Percentiles rank a stretch among this genome's conserved stretches.
phyloP scores from a whole-genome alignment of 108 stramenopile species.

The Stephanodiscus triporus region DNA sequence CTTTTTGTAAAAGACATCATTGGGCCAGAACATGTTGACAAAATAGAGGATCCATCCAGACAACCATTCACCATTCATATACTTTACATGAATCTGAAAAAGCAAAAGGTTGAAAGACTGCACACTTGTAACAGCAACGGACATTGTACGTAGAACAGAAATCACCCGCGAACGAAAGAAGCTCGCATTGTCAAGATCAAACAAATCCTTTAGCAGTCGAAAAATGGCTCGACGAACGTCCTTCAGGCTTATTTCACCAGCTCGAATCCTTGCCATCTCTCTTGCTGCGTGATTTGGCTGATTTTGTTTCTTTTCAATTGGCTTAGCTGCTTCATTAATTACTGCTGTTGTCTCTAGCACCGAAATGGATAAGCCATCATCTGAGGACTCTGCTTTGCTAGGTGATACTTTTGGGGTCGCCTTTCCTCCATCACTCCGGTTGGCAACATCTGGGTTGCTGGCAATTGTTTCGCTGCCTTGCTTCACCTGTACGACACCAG shows the following conservation, averaged over 20 bases:
- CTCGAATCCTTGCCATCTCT: constrained; percentile 41
- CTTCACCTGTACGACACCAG: constrained; percentile 42
- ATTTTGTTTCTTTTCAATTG: constrained; percentile 19
- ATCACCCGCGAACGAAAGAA: constrained; percentile 84
- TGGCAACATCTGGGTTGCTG: background rate
- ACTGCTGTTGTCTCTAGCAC: background rate
- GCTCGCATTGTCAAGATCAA: constrained; percentile 88
- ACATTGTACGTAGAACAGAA: constrained; percentile 80
- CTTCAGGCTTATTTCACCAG: constrained; percentile 66
- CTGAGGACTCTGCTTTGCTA: constrained; percentile 5
- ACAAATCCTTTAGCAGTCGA: constrained; percentile 70
- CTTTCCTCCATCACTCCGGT: background rate
- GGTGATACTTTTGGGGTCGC: background rate
- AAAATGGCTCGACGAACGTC: constrained; percentile 76
- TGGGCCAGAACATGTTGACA: constrained; percentile 83
- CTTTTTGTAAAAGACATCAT: constrained; percentile 71
- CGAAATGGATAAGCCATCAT: constrained; percentile 6
- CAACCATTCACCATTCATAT: constrained; percentile 74
- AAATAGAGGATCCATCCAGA: constrained; percentile 61
- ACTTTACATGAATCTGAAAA: constrained; percentile 62
- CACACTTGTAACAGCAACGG: constrained; percentile 72
- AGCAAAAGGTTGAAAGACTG: constrained; percentile 76
- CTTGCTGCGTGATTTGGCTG: constrained; percentile 31
- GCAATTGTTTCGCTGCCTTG: constrained; percentile 12
- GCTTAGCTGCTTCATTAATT: background rate